Evolutionary conservation across 208 protist species (phyloP).

Genomic region (Leptomonas pyrrhocoris): DNA sequence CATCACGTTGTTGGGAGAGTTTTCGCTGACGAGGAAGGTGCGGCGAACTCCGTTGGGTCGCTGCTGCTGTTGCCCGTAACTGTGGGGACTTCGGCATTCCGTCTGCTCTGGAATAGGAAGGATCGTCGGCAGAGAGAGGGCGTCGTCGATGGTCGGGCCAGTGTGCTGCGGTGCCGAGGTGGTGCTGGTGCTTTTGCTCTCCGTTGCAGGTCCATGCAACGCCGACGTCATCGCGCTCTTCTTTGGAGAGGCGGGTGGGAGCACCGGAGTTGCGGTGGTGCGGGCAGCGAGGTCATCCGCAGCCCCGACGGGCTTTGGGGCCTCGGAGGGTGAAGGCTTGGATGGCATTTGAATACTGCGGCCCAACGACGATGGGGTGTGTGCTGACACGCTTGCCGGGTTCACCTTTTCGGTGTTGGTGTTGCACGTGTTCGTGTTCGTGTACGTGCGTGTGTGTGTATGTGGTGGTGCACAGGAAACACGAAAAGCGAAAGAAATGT

Average conservation of each 20-base stretch:
- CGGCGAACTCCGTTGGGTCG: neutral
- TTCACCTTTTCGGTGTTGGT: neutral
- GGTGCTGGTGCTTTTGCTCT: neutral
- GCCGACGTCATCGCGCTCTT: neutral
- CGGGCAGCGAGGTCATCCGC: neutral
- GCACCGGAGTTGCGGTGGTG: neutral
- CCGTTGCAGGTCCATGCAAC: neutral
- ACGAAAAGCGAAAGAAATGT: too few species aligned
- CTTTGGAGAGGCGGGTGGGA: conserved; percentile 1
- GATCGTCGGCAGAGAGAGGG: neutral
- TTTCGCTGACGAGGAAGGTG: neutral
- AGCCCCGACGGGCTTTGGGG: conserved; percentile 3
- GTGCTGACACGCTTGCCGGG: too few species aligned
- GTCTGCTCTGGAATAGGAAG: neutral
- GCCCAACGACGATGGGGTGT: too few species aligned
- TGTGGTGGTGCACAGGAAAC: too few species aligned
- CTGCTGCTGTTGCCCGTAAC: conserved; percentile 2
- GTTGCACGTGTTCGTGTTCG: neutral
- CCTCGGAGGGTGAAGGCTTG: neutral
- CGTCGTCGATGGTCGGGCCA: neutral
- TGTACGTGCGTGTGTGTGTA: too few species aligned
- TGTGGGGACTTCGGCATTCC: neutral
- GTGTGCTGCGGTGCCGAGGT: neutral
- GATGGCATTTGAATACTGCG: neutral
- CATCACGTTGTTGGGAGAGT: neutral